Base-by-base conservation (phyloP, 129 eudicot species). In the Solidago caesia region DNA sequence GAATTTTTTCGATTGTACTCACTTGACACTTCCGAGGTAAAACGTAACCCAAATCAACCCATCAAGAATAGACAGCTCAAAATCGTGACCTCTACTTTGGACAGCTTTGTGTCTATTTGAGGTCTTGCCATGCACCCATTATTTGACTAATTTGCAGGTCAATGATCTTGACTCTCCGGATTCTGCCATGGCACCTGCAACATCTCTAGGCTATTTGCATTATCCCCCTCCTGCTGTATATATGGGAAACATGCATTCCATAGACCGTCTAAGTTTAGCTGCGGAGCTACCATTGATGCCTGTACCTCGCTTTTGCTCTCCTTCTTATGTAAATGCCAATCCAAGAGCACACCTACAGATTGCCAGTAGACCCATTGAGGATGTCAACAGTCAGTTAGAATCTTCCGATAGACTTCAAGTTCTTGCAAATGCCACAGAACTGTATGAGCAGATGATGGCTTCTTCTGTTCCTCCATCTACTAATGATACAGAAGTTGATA, bases 141-240 rank as follows among this genome's bases (percentile, higher is more conserved):
- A 51, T 53, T 56, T 46, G 21, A 64, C 72, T 33, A 58, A 16
- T 84, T 82, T 76, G 45, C 84, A 94, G 99, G 97, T 94, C 75
- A 94, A 94, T 73, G 99, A 91, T 80, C 96, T 94, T 7, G 97
- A 94, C 79, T 80, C 96, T 26, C 79, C 91, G 26, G 94, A 91
- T 82, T 85, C 99, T 58, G 79, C 89, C 13, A 89, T 94, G 89
- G 86, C 91, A 61, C 76, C 81, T 13, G 91, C 94, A 49, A 90
- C 94, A 48, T 90, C 94, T 63, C 91, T 78, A 61, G 96, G 97
- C 47, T 88, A 91, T 81, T 80, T 87, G 78, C 88, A 84, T 47
- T 91, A 91, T 71, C 97, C 97, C 9, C 94, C 99, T 53, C 96
- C 99, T 21, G 85, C 96, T 45, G 96, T 94, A 64, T 94, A 91